phyloP scores from a whole-genome alignment of 768 basidiomycete genomes.

The Rhizopogon vulgaris region DNA sequence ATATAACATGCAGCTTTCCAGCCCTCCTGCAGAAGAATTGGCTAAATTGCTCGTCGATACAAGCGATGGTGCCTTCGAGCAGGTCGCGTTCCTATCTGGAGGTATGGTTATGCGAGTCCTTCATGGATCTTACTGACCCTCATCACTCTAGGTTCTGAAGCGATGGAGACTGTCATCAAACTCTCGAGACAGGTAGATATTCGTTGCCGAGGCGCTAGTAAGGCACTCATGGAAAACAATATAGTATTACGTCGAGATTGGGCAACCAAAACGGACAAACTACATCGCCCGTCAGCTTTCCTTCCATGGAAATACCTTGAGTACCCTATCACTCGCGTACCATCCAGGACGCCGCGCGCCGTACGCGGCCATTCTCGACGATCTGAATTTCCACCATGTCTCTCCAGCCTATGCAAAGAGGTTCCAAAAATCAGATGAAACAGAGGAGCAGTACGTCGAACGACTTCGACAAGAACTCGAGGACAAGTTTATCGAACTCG shows the following conservation, averaged over 20 bases:
- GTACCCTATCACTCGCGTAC: slow-evolving; percentile 59
- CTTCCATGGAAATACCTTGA: slow-evolving; percentile 82
- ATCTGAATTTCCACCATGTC: slow-evolving; percentile 72
- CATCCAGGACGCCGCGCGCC: slow-evolving; percentile 65
- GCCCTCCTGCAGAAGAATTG: slow-evolving; percentile 74
- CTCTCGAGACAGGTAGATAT: slow-evolving; percentile 62
- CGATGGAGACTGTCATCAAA: slow-evolving; percentile 85
- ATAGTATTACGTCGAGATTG: slow-evolving; percentile 67
- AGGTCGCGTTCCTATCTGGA: slow-evolving; percentile 69
- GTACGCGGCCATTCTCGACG: slow-evolving; percentile 60
- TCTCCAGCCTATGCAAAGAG: slow-evolving; percentile 83
- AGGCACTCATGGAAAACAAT: slow-evolving; percentile 8
- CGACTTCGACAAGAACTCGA: slow-evolving; percentile 77
- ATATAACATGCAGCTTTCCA: slow-evolving; percentile 82
- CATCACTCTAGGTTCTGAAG: slow-evolving; percentile 62
- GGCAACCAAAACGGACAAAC: slow-evolving; percentile 64
- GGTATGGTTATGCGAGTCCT: slow-evolving; percentile 34
- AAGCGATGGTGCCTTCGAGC: slow-evolving; percentile 69
- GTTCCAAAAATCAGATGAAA: slow-evolving; percentile 65
- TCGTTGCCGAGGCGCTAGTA: not conserved
- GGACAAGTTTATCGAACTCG: slow-evolving; percentile 76
- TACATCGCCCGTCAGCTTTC: slow-evolving; percentile 76
- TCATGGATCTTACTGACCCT: not conserved
- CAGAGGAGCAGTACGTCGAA: slow-evolving; percentile 74
- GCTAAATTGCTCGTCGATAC: slow-evolving; percentile 59